These are phyloP conservation scores for Chalciporus pseudorubinellus DNA, from an alignment of 768 basidiomycete genomes.

Conservation along the genomic window DNA sequence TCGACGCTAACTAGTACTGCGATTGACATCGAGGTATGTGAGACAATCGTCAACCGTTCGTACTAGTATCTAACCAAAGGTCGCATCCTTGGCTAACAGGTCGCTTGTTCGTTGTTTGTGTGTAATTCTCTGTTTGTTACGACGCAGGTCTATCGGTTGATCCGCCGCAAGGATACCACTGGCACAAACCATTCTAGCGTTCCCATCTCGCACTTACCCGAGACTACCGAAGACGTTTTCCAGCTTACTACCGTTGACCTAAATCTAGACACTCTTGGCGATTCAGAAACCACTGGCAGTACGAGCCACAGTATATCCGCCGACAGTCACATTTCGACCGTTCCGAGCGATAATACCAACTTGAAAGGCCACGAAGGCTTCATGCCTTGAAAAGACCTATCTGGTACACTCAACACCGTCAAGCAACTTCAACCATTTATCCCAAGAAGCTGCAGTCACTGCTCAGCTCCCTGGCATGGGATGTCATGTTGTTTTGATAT, in stretches of 20 bases:
- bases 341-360: neutral
- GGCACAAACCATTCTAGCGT: neutral
- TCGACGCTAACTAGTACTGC: neutral
- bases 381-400: neutral
- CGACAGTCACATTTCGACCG: neutral
- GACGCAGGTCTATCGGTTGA: slow-evolving; percentile 6
- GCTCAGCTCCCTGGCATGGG: too few species aligned
- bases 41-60: neutral
- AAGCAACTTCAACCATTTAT: neutral
- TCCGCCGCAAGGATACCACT: neutral
- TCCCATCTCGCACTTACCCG: neutral
- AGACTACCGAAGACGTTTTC: neutral
- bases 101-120: slow-evolving; percentile 14
- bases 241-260: slow-evolving; percentile 13
- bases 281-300: neutral
- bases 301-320: neutral
- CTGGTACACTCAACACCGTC: neutral
- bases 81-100: slow-evolving; percentile 9
- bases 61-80: neutral
- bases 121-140: slow-evolving; percentile 14
- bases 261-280: neutral
- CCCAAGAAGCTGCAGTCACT: too few species aligned
- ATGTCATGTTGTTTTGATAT: too few species aligned
- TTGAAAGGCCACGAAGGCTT: neutral
- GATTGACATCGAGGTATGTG: slow-evolving; percentile 16